Evolutionary conservation across 441 rosid species (phyloP).

Genomic region (Eruca vesicaria): DNA sequence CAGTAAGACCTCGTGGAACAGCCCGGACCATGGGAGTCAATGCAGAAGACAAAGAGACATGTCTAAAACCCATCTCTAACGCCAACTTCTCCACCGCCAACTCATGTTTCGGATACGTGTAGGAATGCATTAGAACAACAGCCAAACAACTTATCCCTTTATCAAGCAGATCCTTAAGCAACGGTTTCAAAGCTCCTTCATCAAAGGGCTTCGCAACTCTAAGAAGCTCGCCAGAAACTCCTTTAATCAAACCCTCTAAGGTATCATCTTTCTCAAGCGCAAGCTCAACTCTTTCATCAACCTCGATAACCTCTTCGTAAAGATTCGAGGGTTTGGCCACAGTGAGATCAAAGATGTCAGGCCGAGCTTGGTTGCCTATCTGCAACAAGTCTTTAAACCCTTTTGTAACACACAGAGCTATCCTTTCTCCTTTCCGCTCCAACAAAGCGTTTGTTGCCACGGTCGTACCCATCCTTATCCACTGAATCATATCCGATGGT

Average conservation of each 20-base stretch:
- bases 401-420: constrained; percentile 80
- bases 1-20: constrained; percentile 95
- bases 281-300: constrained; percentile 89
- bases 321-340: constrained; percentile 81
- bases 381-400: constrained; percentile 90
- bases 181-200: constrained; percentile 57
- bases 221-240: constrained; percentile 86
- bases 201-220: constrained; percentile 69
- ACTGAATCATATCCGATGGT: constrained; percentile 85
- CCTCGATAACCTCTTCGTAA: constrained; percentile 82
- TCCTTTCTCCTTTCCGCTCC: constrained; percentile 93
- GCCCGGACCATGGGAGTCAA: constrained; percentile 96
- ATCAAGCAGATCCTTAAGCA: constrained; percentile 58
- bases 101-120: constrained; percentile 86
- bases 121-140: constrained; percentile 88
- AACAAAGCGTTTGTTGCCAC: constrained; percentile 93
- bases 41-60: constrained; percentile 87
- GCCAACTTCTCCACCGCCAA: constrained; percentile 77
- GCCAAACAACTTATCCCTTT: constrained; percentile 89
- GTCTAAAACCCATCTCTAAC: constrained; percentile 71
- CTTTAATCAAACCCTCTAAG: constrained; percentile 44
- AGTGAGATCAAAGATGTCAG: constrained; percentile 81
- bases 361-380: constrained; percentile 95
- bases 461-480: constrained; percentile 98
- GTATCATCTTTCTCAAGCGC: constrained; percentile 41